Evolutionary conservation across 2,329 filamentous ascomycete species (phyloP).

Genomic region (Penicillium sp.): DNA sequence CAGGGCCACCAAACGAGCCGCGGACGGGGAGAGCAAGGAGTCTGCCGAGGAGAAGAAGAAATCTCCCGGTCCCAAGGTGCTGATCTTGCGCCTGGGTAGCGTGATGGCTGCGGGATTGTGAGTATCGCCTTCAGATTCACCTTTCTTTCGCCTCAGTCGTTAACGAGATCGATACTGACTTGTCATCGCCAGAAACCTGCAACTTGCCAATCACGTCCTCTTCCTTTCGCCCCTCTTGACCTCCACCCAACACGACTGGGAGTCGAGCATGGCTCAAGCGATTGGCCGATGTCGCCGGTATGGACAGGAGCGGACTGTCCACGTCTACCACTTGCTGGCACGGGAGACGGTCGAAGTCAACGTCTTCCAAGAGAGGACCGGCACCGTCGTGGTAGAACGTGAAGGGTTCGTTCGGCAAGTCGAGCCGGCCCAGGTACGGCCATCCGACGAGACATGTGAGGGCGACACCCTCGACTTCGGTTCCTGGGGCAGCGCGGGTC

Average conservation of each 20-base stretch:
- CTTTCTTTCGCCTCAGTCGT: neutral
- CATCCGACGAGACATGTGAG: neutral
- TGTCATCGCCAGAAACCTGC: constrained; percentile 48
- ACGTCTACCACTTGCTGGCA: constrained; percentile 50
- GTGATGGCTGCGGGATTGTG: constrained; percentile 56
- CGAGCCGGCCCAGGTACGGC: neutral
- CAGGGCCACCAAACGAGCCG: neutral
- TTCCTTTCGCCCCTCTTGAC: constrained; percentile 54
- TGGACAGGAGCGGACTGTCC: constrained; percentile 52
- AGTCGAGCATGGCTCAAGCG: constrained; percentile 56
- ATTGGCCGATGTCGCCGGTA: constrained; percentile 56
- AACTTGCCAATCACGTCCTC: constrained; percentile 58
- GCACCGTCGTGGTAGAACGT: constrained; percentile 24
- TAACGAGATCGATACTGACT: constrained; percentile 7
- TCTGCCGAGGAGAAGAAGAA: neutral
- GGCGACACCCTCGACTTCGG: neutral
- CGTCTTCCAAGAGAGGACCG: constrained; percentile 34
- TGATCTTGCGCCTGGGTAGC: constrained; percentile 53
- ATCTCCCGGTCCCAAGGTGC: constrained; percentile 35
- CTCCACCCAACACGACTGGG: constrained; percentile 48
- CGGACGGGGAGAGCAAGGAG: neutral
- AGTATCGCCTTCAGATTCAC: constrained; percentile 26
- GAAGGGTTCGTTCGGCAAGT: constrained; percentile 17
- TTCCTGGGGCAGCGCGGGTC: too few species aligned
- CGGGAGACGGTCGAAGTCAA: constrained; percentile 43